A percentile compares a stretch with the other conserved stretches of the same genome.
phyloP scores from a whole-genome alignment of 345 rosid species.

The Kandelia obovata region DNA sequence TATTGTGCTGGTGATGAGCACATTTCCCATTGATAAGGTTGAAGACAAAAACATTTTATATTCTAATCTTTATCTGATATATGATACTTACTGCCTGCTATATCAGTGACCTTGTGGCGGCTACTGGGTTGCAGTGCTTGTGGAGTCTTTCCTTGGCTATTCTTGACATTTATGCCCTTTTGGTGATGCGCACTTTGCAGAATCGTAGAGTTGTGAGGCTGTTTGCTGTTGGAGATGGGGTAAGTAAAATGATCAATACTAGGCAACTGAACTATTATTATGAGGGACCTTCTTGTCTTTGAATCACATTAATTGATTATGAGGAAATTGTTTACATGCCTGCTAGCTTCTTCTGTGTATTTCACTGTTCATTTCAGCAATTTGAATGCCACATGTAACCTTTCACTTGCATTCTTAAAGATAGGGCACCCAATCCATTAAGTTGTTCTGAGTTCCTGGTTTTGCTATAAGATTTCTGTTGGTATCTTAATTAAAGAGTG shows the following conservation, averaged over 20 bases:
- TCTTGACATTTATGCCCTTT: constrained; percentile 55
- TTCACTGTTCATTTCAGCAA: neutral
- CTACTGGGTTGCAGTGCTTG: constrained; percentile 66
- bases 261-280: neutral
- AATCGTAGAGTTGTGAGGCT: constrained; percentile 45
- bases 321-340: neutral
- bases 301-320: neutral
- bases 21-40: neutral
- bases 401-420: neutral
- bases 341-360: neutral
- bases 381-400: neutral
- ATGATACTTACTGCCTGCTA: constrained; percentile 10
- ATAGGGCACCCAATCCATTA: neutral
- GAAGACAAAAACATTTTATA: neutral
- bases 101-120: constrained; percentile 76
- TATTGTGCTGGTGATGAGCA: neutral
- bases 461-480: neutral
- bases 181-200: constrained; percentile 70
- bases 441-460: neutral
- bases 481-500: too few species aligned
- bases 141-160: constrained; percentile 66
- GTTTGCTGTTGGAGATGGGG: constrained; percentile 73
- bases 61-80: neutral
- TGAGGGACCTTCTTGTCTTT: neutral
- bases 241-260: constrained; percentile 32